Evolutionary conservation across 257 asterid genomes (phyloP).

Genomic region (Perilla frutescens): DNA sequence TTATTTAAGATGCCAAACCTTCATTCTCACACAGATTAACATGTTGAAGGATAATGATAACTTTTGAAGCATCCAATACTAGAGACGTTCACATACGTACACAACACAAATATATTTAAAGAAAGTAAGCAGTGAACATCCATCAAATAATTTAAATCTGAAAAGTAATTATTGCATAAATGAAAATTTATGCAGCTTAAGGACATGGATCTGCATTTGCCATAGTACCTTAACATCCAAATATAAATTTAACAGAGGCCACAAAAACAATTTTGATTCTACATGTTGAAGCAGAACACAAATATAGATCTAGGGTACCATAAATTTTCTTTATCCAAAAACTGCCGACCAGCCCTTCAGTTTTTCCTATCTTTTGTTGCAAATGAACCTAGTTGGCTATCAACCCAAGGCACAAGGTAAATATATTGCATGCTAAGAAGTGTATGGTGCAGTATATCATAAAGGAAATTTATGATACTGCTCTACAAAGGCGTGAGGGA

Average conservation of each 20-base stretch:
- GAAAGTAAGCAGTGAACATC: neutral
- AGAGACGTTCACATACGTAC: constrained; percentile 1
- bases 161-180: neutral
- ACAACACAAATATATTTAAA: neutral
- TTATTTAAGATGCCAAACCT: constrained; percentile 22
- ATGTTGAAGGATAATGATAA: constrained; percentile 17
- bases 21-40: constrained; percentile 9
- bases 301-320: constrained; percentile 24
- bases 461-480: constrained; percentile 17
- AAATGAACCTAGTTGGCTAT: constrained; percentile 21
- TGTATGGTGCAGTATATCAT: constrained; percentile 8
- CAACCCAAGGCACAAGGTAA: neutral
- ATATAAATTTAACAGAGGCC: neutral
- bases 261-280: neutral
- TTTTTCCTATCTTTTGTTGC: constrained; percentile 8
- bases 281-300: constrained; percentile 1
- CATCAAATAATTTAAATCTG: constrained; percentile 2
- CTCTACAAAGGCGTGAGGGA: neutral
- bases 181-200: constrained; percentile 7
- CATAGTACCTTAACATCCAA: constrained; percentile 1
- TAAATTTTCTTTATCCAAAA: neutral
- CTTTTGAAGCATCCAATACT: constrained; percentile 17
- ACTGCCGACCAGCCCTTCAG: neutral
- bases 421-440: constrained; percentile 27
- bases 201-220: neutral